phyloP scores from a whole-genome alignment of 2,329 filamentous ascomycete species.

The Nannizzia gypsea region DNA sequence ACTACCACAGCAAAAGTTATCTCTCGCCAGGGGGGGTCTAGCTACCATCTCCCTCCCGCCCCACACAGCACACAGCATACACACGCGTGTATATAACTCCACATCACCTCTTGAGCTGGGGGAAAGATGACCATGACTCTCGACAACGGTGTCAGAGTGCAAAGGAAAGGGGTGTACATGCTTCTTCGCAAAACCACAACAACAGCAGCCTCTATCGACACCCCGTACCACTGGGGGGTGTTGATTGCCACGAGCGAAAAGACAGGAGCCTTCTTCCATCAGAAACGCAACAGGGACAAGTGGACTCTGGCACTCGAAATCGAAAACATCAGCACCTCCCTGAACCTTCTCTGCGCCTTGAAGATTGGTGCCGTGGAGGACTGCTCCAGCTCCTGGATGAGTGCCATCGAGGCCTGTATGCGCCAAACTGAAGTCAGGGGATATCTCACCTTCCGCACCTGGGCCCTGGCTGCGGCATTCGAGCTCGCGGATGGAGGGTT shows the following conservation, averaged over 20 bases:
- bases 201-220: background rate
- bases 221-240: slow-evolving; percentile 13
- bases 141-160: slow-evolving; percentile 7
- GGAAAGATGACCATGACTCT: too few species aligned
- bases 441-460: slow-evolving; percentile 13
- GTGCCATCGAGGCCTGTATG: slow-evolving; percentile 11
- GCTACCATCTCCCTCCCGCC: too few species aligned
- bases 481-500: slow-evolving; percentile 13
- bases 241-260: slow-evolving; percentile 10
- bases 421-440: slow-evolving; percentile 6
- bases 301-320: slow-evolving; percentile 8
- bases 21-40: too few species aligned
- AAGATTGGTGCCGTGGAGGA: slow-evolving; percentile 13
- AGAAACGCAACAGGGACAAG: slow-evolving; percentile 1
- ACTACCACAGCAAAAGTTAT: too few species aligned
- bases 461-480: slow-evolving; percentile 13
- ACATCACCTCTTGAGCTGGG: too few species aligned
- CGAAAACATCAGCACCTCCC: slow-evolving; percentile 8
- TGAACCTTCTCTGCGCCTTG: slow-evolving; percentile 9
- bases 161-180: slow-evolving; percentile 13
- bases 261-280: slow-evolving; percentile 12
- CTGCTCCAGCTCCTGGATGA: slow-evolving; percentile 12
- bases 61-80: too few species aligned
- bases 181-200: slow-evolving; percentile 9
- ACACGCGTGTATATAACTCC: too few species aligned